Conservation (phyloP, 305 asterid genomes). For the Fraxinus greggii region DNA sequence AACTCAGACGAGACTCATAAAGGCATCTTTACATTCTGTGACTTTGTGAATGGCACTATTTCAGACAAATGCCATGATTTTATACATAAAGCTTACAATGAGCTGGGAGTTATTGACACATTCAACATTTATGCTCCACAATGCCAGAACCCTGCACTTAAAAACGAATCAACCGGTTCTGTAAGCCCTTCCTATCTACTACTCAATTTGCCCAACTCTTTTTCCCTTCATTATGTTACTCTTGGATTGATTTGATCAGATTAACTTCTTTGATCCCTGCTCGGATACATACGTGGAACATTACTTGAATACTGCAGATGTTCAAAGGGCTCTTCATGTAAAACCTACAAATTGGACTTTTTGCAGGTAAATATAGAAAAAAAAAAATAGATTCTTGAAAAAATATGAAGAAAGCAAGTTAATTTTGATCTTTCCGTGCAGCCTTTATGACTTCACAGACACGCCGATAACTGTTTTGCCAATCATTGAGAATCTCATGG, state of each 20-base stretch:
- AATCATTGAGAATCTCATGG: conserved; percentile 31
- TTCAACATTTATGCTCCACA: conserved; percentile 37
- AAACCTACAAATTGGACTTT: conserved; percentile 31
- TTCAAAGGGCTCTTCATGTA: conserved; percentile 39
- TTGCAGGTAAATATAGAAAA: conserved; percentile 23
- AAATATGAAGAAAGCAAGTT: neutral
- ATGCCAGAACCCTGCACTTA: conserved; percentile 26
- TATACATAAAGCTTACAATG: neutral
- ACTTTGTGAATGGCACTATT: neutral
- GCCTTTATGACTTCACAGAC: conserved; percentile 24
- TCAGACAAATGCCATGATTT: conserved; percentile 3
- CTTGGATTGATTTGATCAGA: conserved; percentile 12
- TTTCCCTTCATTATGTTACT: neutral
- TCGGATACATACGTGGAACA: conserved; percentile 23
- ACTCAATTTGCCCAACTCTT: neutral
- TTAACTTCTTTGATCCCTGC: conserved; percentile 37
- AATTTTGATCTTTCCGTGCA: neutral
- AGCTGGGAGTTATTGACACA: conserved; percentile 25
- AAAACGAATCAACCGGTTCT: conserved; percentile 25
- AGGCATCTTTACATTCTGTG: conserved; percentile 27
- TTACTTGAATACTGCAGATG: conserved; percentile 33
- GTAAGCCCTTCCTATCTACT: conserved; percentile 21
- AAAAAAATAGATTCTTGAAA: neutral
- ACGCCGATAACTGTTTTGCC: conserved; percentile 32
- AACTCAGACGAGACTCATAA: conserved; percentile 39